Percentiles rank a stretch among this genome's conserved stretches.
These are phyloP conservation scores for Pseudocercospora vitis DNA, from an alignment of 2,329 filamentous ascomycete species.

Conservation along the genomic window DNA sequence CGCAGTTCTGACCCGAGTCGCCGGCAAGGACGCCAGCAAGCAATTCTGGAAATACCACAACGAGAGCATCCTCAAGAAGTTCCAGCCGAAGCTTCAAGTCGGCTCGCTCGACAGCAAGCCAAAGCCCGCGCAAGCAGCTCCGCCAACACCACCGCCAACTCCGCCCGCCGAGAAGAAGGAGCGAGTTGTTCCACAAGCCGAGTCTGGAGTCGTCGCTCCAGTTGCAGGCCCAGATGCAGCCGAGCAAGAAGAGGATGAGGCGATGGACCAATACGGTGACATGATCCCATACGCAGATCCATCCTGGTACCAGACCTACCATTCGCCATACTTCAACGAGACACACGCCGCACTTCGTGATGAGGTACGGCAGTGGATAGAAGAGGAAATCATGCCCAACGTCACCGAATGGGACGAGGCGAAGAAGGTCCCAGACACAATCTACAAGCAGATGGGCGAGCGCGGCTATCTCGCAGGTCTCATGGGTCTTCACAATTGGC, in stretches of 20 bases:
- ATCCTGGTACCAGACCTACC: slow-evolving; percentile 70
- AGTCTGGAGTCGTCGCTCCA: slow-evolving; percentile 54
- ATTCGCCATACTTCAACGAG: slow-evolving; percentile 96
- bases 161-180: slow-evolving; percentile 50
- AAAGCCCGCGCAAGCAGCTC: slow-evolving; percentile 46
- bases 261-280: slow-evolving; percentile 80
- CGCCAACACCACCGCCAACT: slow-evolving; percentile 53
- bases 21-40: slow-evolving; percentile 67
- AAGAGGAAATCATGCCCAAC: slow-evolving; percentile 82
- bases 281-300: slow-evolving; percentile 91
- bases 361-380: slow-evolving; percentile 90
- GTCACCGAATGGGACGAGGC: slow-evolving; percentile 97
- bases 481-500: slow-evolving; percentile 74
- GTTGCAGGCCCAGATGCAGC: slow-evolving; percentile 43
- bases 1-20: slow-evolving; percentile 63
- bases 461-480: slow-evolving; percentile 91
- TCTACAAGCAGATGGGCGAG: slow-evolving; percentile 95
- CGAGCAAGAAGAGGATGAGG: slow-evolving; percentile 58
- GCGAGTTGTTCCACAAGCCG: slow-evolving; percentile 58
- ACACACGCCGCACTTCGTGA: slow-evolving; percentile 85
- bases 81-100: slow-evolving; percentile 73
- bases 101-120: slow-evolving; percentile 88
- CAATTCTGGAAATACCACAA: slow-evolving; percentile 75
- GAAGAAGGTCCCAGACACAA: slow-evolving; percentile 79
- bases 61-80: slow-evolving; percentile 79